Evolutionary conservation across 805 yeast genomes (phyloP), one percentile per base, ranked within the genome.

Genomic region (Kuraishia piskuri): DNA sequence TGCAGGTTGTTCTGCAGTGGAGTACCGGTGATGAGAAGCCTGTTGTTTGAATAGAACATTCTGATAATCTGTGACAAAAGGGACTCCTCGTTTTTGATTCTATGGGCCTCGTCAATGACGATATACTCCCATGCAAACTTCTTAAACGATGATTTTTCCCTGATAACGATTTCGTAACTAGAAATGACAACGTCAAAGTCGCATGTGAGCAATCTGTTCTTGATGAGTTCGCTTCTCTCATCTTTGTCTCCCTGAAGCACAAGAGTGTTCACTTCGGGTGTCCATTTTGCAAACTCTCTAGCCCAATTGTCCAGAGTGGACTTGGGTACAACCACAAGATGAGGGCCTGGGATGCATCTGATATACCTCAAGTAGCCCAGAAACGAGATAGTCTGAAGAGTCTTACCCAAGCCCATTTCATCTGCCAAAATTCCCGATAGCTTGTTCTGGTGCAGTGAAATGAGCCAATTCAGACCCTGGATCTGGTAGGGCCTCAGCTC

Each of bases 361-460:
- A 82, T 66, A 61, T 80, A 85, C 56, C 94, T 74, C 46, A 87
- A 69, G 62, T 83, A 87, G 1, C 92, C 92, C 48, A 87, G 67
- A 57, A 84, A 84, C 7, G 92, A 80, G 57, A 87, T 86, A 0
- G 92, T 87, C 66, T 87, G 94, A 54, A 87, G 69, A 2, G 94
- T 87, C 64, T 87, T 87, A 59, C 94, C 94, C 56, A 87, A 69
- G 1, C 94, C 94, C 94, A 87, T 87, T 68, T 87, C 94, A 68
- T 87, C 94, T 0, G 94, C 94, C 55, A 87, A 72, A 22, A 87
- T 86, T 55, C 94, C 94, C 1, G 87, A 79, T 49, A 87, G 69
- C 55, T 81, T 79, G 68, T 84, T 85, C 57, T 82, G 85, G 60
- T 83, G 80, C 55, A 87, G 68, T 1, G 86, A 76, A 14, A 86